phyloP scores from a whole-genome alignment of 2,329 filamentous ascomycete species.

The Decorospora gaudefroyi region DNA sequence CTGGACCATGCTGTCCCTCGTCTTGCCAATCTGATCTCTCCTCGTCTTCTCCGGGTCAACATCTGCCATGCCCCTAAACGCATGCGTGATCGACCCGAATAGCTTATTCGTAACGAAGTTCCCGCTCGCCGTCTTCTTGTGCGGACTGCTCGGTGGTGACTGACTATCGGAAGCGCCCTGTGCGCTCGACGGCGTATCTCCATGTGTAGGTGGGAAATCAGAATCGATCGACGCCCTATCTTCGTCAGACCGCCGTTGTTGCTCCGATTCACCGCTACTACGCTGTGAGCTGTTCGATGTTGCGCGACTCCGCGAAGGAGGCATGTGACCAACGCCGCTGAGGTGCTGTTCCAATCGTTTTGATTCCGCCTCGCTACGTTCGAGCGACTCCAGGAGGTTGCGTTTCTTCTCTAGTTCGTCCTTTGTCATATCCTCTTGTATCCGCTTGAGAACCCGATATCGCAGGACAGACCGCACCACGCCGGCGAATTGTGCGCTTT shows the following conservation, averaged over 20 bases:
- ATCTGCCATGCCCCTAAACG: slow-evolving; percentile 93
- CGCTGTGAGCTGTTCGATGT: slow-evolving; percentile 59
- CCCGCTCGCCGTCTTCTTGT: slow-evolving; percentile 82
- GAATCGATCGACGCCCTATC: slow-evolving; percentile 93
- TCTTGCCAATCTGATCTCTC: slow-evolving; percentile 93
- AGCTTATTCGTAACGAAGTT: slow-evolving; percentile 87
- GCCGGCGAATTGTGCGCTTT: slow-evolving; percentile 95
- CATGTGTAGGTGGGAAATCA: slow-evolving; percentile 89
- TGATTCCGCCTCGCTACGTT: slow-evolving; percentile 89
- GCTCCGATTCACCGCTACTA: slow-evolving; percentile 40
- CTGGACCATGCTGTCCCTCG: slow-evolving; percentile 74
- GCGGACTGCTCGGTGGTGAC: slow-evolving; percentile 48
- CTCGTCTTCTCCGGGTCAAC: slow-evolving; percentile 92
- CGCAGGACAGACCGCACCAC: slow-evolving; percentile 87
- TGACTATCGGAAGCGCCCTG: slow-evolving; percentile 64
- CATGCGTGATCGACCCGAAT: slow-evolving; percentile 92
- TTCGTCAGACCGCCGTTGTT: slow-evolving; percentile 59
- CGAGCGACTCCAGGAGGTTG: slow-evolving; percentile 80
- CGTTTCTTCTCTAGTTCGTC: slow-evolving; percentile 91
- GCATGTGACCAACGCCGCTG: slow-evolving; percentile 68
- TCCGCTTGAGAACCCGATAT: slow-evolving; percentile 88
- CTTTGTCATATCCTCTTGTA: slow-evolving; percentile 96
- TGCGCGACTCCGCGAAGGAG: slow-evolving; percentile 68
- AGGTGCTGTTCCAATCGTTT: slow-evolving; percentile 93
- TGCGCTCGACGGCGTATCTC: slow-evolving; percentile 69